Evolutionary conservation across 257 asterid species (phyloP).

Genomic region (Lithospermum erythrorhizon): DNA sequence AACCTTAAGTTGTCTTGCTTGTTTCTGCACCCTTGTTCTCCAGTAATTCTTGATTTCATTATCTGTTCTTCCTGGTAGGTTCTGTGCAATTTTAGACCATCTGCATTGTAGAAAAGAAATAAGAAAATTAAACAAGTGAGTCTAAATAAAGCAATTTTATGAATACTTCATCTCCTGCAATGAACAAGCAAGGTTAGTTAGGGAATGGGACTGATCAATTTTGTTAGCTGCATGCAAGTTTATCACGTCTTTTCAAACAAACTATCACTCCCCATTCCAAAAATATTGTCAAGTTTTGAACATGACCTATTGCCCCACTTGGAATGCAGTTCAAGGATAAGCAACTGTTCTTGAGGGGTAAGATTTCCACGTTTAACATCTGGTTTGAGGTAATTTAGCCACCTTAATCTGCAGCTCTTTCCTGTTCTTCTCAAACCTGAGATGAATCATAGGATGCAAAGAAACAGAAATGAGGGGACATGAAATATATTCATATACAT

Average conservation of each 20-base stretch:
- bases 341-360: constrained; percentile 21
- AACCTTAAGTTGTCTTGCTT: constrained; percentile 26
- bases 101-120: constrained; percentile 8
- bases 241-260: neutral
- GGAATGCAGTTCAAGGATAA: constrained; percentile 32
- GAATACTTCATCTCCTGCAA: neutral
- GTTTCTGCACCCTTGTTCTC: constrained; percentile 34
- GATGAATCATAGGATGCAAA: neutral
- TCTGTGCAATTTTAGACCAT: constrained; percentile 33
- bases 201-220: too few species aligned
- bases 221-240: neutral
- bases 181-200: too few species aligned
- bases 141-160: neutral
- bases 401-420: constrained; percentile 34
- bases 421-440: constrained; percentile 30
- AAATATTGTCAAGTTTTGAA: too few species aligned
- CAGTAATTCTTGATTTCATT: constrained; percentile 31
- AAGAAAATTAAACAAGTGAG: too few species aligned
- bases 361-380: constrained; percentile 34
- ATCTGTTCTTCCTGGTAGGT: constrained; percentile 33
- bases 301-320: constrained; percentile 32
- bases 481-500: neutral
- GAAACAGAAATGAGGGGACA: neutral
- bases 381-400: constrained; percentile 39
- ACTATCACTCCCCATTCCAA: too few species aligned